Evolutionary conservation across 192 early-diverging fungal species (phyloP).

Genomic region (Backusella mclennaniae): DNA sequence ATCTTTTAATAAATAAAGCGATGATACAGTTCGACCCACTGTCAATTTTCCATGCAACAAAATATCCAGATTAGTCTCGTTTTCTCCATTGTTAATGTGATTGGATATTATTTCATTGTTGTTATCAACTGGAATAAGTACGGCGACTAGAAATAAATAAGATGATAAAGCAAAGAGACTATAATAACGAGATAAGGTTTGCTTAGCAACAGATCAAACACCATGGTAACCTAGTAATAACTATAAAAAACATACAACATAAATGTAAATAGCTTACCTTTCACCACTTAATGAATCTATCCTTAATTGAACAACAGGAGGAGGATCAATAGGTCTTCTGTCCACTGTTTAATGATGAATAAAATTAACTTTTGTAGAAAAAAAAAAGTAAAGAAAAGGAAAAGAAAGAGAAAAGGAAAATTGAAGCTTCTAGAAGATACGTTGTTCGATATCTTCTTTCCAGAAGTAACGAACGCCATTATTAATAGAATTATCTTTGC

Average conservation of each 20-base stretch:
- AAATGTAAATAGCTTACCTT: background rate
- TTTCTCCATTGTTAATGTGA: background rate
- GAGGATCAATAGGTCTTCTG: slow-evolving; percentile 73
- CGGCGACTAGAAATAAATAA: slow-evolving; percentile 92
- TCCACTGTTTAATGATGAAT: slow-evolving; percentile 50
- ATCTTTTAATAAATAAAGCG: slow-evolving; percentile 82
- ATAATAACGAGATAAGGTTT: background rate
- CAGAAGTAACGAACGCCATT: background rate
- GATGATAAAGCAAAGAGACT: slow-evolving; percentile 44
- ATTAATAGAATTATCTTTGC: background rate
- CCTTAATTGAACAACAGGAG: slow-evolving; percentile 62
- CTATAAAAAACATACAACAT: background rate
- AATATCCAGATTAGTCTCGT: slow-evolving; percentile 65
- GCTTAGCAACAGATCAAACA: background rate
- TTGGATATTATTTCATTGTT: background rate
- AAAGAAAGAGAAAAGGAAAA: background rate
- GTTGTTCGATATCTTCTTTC: slow-evolving; percentile 5
- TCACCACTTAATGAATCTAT: background rate
- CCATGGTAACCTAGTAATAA: background rate
- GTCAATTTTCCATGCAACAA: slow-evolving; percentile 73
- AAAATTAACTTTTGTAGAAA: background rate
- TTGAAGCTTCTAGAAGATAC: background rate
- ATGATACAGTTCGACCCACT: slow-evolving; percentile 89
- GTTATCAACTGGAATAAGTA: slow-evolving; percentile 68
- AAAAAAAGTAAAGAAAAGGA: background rate